Base-by-base conservation (phyloP, 257 asterid species). In the Buddleja alternifolia region DNA sequence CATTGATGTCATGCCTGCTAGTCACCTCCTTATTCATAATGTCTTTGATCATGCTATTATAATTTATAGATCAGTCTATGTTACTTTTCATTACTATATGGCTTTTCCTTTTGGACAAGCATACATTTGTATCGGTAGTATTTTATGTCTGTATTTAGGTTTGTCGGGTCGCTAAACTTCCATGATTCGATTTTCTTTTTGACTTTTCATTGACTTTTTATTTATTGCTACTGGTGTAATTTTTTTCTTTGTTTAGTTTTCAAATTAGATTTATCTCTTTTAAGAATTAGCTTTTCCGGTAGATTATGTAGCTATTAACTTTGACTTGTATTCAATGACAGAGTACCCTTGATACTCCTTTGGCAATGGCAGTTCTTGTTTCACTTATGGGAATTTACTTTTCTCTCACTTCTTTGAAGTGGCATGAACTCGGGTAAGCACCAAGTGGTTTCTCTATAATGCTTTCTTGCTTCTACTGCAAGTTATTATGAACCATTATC, bases 261-360 rank as follows among this genome's bases (percentile, higher is more conserved):
- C 40, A 15, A 32, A 47, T 53, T 45, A 61, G 61, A 37, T 69
- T 21, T 40, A 16, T 50, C 40, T 15, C 6, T 41, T 44, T 21
- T 58, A 32, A 8, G 40, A 0, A 2, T 8, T 8, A 19, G 52
- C 15, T 15, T 54, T 57, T 69, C 51, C n/a, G 16, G 34, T 40
- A 41, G 12, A 41, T 39, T 60, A 12, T 77, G 66, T 69, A 60
- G 72, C 34, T 60, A 67, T 56, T 64, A 48, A 78, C 63, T 41
- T 73, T 67, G 56, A 47, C 36, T 69, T 77, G 21, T 66, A 7
- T 66, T 52, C 68, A 40, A 67, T 84, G 40, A 65, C 88, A 92
- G 98, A 90, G 97, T 77, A 83, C 98, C 0, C 82, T 83, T 52
- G 98, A 92, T 81, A 75, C 75, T 64, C 86, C 74, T 59, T 70